Conservation (phyloP, 306 rosid genomes). For the Pueraria montana region DNA sequence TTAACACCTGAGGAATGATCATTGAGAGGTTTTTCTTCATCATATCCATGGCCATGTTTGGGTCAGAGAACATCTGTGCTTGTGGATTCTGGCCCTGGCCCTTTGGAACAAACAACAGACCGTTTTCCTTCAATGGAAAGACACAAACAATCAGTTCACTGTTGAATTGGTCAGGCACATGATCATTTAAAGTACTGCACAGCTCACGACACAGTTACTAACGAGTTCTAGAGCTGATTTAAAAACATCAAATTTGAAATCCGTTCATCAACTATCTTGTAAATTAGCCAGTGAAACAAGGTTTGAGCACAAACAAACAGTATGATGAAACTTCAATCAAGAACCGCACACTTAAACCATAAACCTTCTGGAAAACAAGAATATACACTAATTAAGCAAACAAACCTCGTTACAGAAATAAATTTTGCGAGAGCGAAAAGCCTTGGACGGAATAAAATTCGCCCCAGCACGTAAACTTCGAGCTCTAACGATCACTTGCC, state of each 20-base stretch:
- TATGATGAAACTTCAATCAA: constrained; percentile 26
- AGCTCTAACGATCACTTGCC: constrained; percentile 94
- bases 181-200: constrained; percentile 25
- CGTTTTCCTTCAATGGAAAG: constrained; percentile 75
- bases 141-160: constrained; percentile 38
- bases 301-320: constrained; percentile 1
- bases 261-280: constrained; percentile 6
- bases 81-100: constrained; percentile 92
- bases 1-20: constrained; percentile 93
- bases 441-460: constrained; percentile 86
- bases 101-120: constrained; percentile 87
- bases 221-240: background rate
- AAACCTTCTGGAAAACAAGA: constrained; percentile 11
- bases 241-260: constrained; percentile 21
- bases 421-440: constrained; percentile 87
- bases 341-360: background rate
- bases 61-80: constrained; percentile 99
- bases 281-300: background rate
- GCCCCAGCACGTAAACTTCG: constrained; percentile 90
- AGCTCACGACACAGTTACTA: constrained; percentile 19
- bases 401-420: constrained; percentile 89
- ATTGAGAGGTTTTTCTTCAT: constrained; percentile 99
- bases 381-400: background rate
- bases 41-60: constrained; percentile 99
- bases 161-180: constrained; percentile 5